Percentiles rank a stretch among this genome's conserved stretches.
phyloP scores from a whole-genome alignment of 2,329 filamentous ascomycete genomes.

The Tympanopsis confertula region DNA sequence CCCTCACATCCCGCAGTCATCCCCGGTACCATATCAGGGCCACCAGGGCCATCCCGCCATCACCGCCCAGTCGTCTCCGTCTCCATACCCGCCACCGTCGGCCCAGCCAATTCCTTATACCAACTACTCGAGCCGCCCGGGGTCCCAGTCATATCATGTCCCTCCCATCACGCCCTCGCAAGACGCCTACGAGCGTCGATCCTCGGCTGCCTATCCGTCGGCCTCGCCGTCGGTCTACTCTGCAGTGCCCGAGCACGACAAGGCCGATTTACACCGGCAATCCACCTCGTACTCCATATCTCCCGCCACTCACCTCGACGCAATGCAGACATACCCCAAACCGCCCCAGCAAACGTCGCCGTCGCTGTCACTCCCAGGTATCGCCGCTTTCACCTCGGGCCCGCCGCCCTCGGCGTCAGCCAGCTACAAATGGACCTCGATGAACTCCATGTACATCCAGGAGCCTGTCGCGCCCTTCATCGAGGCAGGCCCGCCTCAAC shows the following conservation, averaged over 20 bases:
- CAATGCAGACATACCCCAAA: no score
- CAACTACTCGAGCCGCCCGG: conserved; percentile 13
- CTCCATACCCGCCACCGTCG: neutral
- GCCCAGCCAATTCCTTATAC: no score
- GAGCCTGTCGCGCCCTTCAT: no score
- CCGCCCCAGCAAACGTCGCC: no score
- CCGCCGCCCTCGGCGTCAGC: no score
- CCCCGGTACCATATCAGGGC: conserved; percentile 22
- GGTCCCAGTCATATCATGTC: conserved; percentile 17
- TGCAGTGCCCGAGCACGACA: conserved; percentile 14
- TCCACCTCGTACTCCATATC: conserved; percentile 20
- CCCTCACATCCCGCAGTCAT: conserved; percentile 23
- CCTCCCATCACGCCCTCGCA: conserved; percentile 15
- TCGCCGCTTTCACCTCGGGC: no score
- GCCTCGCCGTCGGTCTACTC: conserved; percentile 22
- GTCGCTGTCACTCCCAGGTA: no score
- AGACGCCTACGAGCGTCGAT: conserved; percentile 24
- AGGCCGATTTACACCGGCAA: conserved; percentile 18
- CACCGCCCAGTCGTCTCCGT: neutral
- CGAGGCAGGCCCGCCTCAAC: no score
- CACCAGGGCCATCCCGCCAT: conserved; percentile 10
- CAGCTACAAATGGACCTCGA: no score
- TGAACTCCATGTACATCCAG: no score
- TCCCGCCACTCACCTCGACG: no score
- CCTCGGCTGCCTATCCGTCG: conserved; percentile 22